phyloP scores from a whole-genome alignment of 345 rosid genomes.

The Lepidium africanum region DNA sequence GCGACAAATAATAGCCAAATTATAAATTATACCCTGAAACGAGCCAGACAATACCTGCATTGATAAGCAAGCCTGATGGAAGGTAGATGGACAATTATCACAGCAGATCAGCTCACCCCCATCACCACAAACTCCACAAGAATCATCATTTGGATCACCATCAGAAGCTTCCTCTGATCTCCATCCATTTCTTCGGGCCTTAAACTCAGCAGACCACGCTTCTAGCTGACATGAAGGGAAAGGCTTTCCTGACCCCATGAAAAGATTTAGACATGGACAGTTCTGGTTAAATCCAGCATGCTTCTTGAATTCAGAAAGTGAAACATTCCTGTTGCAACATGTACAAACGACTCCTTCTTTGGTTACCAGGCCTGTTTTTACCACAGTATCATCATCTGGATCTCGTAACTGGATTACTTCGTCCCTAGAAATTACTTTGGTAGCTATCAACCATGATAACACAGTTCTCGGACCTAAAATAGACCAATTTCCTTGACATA shows the following conservation, averaged over 20 bases:
- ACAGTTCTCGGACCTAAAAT: slow-evolving; percentile 54
- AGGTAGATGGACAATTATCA: slow-evolving; percentile 90
- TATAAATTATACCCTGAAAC: not conserved
- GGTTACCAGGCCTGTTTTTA: slow-evolving; percentile 68
- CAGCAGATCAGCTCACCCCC: slow-evolving; percentile 94
- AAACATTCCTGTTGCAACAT: slow-evolving; percentile 60
- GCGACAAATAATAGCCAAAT: not conserved
- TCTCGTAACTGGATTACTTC: slow-evolving; percentile 76
- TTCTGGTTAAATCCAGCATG: slow-evolving; percentile 71
- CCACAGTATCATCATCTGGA: slow-evolving; percentile 48
- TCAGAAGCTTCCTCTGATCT: slow-evolving; percentile 42
- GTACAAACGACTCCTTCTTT: slow-evolving; percentile 67
- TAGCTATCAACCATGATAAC: slow-evolving; percentile 65
- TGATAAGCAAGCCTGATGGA: slow-evolving; percentile 76
- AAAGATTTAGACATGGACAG: slow-evolving; percentile 75
- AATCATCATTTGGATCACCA: slow-evolving; percentile 86
- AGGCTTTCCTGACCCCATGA: slow-evolving; percentile 78
- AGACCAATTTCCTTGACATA: slow-evolving; percentile 39
- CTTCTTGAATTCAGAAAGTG: slow-evolving; percentile 65
- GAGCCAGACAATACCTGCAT: slow-evolving; percentile 51
- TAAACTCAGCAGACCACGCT: slow-evolving; percentile 90
- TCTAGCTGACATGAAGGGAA: slow-evolving; percentile 68
- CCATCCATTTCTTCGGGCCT: slow-evolving; percentile 46
- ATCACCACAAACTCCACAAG: slow-evolving; percentile 91
- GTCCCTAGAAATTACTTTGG: slow-evolving; percentile 48